A percentile compares a stretch with the other conserved stretches of the same genome.
Evolutionary conservation across 768 basidiomycete genomes (phyloP).

Genomic region (Hortiboletus campestris): DNA sequence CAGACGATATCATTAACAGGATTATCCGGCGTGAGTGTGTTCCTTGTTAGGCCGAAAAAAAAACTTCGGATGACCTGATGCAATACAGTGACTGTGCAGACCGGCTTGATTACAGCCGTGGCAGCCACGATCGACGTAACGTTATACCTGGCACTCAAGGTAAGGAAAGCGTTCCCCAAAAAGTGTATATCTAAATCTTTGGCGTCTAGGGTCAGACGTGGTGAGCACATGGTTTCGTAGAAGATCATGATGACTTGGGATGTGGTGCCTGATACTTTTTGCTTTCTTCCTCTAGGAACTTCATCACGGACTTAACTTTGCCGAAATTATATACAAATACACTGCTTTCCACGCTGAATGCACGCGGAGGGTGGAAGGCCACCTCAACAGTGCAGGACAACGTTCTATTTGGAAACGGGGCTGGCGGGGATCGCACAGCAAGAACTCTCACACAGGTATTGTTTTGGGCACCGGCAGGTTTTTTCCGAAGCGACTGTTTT

Average conservation of each 20-base stretch:
- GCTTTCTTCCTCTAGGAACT: slow-evolving; percentile 5
- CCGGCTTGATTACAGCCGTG: slow-evolving; percentile 17
- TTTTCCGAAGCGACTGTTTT: not conserved
- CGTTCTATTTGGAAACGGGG: slow-evolving; percentile 4
- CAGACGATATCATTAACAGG: slow-evolving; percentile 38
- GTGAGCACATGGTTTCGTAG: not conserved
- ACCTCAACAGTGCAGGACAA: not conserved
- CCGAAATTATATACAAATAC: slow-evolving; percentile 28
- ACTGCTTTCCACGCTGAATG: slow-evolving; percentile 18
- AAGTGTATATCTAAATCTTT: not conserved
- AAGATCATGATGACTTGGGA: no score
- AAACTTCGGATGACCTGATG: not conserved
- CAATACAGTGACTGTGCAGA: slow-evolving; percentile 28
- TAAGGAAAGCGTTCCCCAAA: not conserved
- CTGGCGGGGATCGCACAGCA: not conserved
- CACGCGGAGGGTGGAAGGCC: slow-evolving; percentile 25
- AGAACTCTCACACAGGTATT: slow-evolving; percentile 7
- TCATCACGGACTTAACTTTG: slow-evolving; percentile 26
- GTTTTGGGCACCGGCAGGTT: not conserved
- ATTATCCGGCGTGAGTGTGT: slow-evolving; percentile 38
- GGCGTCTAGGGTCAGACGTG: slow-evolving; percentile 1
- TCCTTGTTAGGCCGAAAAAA: not conserved
- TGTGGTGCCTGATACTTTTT: not conserved
- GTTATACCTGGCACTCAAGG: slow-evolving; percentile 14
- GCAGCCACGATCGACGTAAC: slow-evolving; percentile 17